Conservation (phyloP, 805 yeast genomes). For the Lipomyces orientalis region DNA sequence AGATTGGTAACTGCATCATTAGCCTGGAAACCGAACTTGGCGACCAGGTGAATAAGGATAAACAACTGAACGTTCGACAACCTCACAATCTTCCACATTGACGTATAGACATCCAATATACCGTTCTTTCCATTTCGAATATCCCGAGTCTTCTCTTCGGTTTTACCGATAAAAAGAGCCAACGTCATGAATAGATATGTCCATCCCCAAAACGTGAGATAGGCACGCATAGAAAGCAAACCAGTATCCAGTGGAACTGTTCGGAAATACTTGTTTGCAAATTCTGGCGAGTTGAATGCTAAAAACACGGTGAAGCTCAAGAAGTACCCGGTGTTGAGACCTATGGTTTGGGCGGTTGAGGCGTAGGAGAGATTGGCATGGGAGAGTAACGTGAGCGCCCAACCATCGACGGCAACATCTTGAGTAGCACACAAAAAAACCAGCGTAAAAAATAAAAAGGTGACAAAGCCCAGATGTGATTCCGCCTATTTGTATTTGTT, state of each 20-base stretch:
- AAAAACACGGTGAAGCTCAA: slow-evolving; percentile 87
- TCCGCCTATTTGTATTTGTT: slow-evolving; percentile 44
- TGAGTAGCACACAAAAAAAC: slow-evolving; percentile 95
- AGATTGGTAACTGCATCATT: slow-evolving; percentile 95
- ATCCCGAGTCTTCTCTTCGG: slow-evolving; percentile 67
- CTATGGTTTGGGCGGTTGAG: slow-evolving; percentile 96
- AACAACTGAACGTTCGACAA: slow-evolving; percentile 73
- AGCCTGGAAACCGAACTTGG: slow-evolving; percentile 92
- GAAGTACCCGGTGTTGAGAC: slow-evolving; percentile 92
- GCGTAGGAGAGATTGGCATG: slow-evolving; percentile 84
- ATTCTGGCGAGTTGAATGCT: slow-evolving; percentile 89
- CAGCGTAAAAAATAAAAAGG: slow-evolving; percentile 72
- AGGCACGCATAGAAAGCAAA: slow-evolving; percentile 71
- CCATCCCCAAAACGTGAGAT: slow-evolving; percentile 79
- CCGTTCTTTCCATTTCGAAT: slow-evolving; percentile 45
- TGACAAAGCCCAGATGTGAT: slow-evolving; percentile 56
- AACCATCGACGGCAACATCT: slow-evolving; percentile 98
- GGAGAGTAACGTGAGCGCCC: slow-evolving; percentile 91
- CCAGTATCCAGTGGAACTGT: slow-evolving; percentile 65
- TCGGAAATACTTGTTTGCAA: slow-evolving; percentile 85
- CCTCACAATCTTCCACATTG: slow-evolving; percentile 50
- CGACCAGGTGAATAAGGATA: slow-evolving; percentile 72
- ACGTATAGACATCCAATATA: slow-evolving; percentile 43
- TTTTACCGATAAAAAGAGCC: slow-evolving; percentile 61
- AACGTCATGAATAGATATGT: slow-evolving; percentile 71